Evolutionary conservation across 169 alveolate species (phyloP).

Genomic region (Plasmodium gonderi): DNA sequence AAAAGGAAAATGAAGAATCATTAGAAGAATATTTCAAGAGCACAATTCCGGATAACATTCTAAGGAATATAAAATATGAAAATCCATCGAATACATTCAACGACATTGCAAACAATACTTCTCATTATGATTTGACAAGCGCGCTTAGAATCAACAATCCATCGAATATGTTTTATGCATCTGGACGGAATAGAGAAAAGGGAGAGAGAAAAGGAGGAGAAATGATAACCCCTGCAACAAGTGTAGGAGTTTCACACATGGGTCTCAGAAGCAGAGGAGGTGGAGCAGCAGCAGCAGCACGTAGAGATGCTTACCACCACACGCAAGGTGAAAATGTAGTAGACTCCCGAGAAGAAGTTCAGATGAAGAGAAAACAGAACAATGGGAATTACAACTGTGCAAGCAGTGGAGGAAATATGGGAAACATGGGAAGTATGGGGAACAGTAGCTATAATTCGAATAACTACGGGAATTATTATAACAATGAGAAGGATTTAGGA

Average conservation of each 20-base stretch:
- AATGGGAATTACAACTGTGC: too few species aligned
- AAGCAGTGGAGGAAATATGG: too few species aligned
- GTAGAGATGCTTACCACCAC: not conserved
- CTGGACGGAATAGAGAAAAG: not conserved
- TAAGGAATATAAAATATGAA: slow-evolving; percentile 43
- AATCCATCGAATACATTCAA: slow-evolving; percentile 12
- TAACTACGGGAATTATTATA: not conserved
- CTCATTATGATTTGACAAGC: slow-evolving; percentile 6
- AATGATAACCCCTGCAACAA: not conserved
- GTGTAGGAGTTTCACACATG: not conserved
- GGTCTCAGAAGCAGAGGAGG: not conserved
- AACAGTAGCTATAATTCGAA: not conserved
- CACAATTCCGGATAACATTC: slow-evolving; percentile 1
- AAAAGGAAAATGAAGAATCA: slow-evolving; percentile 23
- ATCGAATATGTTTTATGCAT: not conserved
- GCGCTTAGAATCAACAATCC: not conserved
- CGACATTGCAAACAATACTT: slow-evolving; percentile 1
- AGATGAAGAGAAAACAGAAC: not conserved
- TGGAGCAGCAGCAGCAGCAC: not conserved
- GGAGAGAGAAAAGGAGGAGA: not conserved
- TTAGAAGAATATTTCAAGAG: slow-evolving; percentile 33
- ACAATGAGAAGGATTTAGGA: not conserved
- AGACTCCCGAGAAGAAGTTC: not conserved
- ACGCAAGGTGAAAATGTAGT: slow-evolving; percentile 2
- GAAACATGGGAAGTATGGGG: not conserved